Percentiles rank a stretch among this genome's conserved stretches.
Conservation (phyloP, 2,329 filamentous ascomycete genomes). For the Capronia epimyces region DNA sequence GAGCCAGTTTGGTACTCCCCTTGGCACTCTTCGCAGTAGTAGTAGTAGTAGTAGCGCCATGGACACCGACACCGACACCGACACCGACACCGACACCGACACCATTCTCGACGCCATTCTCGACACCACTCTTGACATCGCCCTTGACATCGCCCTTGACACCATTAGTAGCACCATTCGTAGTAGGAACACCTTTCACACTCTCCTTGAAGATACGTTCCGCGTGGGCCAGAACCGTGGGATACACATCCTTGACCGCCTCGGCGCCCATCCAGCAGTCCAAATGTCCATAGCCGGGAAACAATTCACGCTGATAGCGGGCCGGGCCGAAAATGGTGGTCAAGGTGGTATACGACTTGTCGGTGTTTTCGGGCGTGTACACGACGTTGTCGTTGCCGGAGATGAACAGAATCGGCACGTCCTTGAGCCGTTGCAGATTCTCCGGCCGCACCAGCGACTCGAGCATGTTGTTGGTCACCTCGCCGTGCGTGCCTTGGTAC, state of each 20-base stretch:
- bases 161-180: no score
- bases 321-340: conserved; percentile 24
- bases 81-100: no score
- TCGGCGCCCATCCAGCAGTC: conserved; percentile 30
- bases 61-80: no score
- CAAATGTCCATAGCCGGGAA: conserved; percentile 30
- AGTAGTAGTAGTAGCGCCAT: no score
- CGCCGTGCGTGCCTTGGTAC: conserved; percentile 25
- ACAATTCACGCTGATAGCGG: conserved; percentile 25
- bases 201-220: background rate
- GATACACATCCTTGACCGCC: conserved; percentile 18
- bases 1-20: no score
- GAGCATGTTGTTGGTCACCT: conserved; percentile 8
- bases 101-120: no score
- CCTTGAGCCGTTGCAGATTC: conserved; percentile 21
- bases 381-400: conserved; percentile 30
- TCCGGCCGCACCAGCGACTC: conserved; percentile 14
- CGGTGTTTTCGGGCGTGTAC: conserved; percentile 28
- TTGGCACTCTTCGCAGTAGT: no score
- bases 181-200: no score
- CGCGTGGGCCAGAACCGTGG: conserved; percentile 7
- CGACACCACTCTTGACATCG: no score
- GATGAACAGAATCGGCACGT: conserved; percentile 30
- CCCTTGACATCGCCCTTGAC: no score
- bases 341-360: conserved; percentile 28